Base-by-base conservation (phyloP, 192 early-diverging fungal species). In the Coemansia sp. region DNA sequence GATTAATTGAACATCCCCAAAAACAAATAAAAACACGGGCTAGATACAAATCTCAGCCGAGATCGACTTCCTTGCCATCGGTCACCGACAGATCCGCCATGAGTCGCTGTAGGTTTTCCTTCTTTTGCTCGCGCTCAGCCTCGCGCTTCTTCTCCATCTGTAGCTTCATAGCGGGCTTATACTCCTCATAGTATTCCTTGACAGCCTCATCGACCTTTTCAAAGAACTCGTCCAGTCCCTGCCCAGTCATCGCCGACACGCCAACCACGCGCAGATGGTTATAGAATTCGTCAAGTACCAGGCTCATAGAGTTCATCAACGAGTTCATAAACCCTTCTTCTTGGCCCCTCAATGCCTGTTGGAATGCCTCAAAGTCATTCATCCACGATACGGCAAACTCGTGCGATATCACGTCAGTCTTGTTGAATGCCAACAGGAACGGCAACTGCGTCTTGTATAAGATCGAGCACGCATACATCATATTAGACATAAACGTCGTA, bases 271-370 rank as follows among this genome's bases (percentile, higher is more conserved):
- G 59, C 46, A 95, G 65, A 64, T 91, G 87, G 57, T 84, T 84
- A 78, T 99, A 99, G 73, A 99, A 99, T 86, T 99, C 97, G 72
- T 99, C 97, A 64, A 99, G 80, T 3, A 97, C 96, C 62, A 99
- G 75, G 60, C 93, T 94, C 97, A 99, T 99, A 6, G 91, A 93
- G 77, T 91, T 91, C 86, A 97, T 94, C 53, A 99, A 76, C 69
- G 88, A 91, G 72, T 88, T 91, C 97, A 97, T 97, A 78, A 96
- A 99, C 11, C 87, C 84, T 28, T 88, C 88, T 60, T 97, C 95
- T 47, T 93, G 88, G n/a, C 64, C 47, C 62, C 84, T 73, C 72
- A 96, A 76, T 4, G 96, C 95, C 67, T 86, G 85, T 80, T 98
- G 96, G 84, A 96, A 98, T 30, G 78, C 78, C 76, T 97, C 94